A percentile compares a stretch with the other conserved stretches of the same genome.
phyloP scores from a whole-genome alignment of 2,329 filamentous ascomycete species.

The Periconia macrospinosa region DNA sequence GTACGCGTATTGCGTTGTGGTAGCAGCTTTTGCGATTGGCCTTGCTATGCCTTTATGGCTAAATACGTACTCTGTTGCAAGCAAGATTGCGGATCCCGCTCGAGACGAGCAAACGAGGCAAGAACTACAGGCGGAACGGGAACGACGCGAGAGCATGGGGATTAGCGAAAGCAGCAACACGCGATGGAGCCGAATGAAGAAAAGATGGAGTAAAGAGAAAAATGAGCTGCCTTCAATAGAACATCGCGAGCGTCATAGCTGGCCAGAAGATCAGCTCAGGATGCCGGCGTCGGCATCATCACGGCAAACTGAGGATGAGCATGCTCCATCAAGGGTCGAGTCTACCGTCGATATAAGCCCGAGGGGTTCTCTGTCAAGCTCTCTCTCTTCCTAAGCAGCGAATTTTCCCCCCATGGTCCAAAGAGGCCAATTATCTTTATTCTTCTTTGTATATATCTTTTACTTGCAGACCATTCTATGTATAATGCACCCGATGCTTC shows the following conservation, averaged over 20 bases:
- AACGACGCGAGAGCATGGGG: slow-evolving; percentile 20
- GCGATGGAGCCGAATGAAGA: slow-evolving; percentile 27
- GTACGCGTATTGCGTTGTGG: slow-evolving; percentile 57
- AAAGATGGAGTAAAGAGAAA: slow-evolving; percentile 22
- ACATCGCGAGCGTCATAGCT: slow-evolving; percentile 35
- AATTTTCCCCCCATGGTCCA: too few relatives aligned
- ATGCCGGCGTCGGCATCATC: not conserved
- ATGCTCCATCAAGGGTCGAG: not conserved
- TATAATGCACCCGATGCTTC: too few relatives aligned
- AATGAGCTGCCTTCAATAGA: slow-evolving; percentile 29
- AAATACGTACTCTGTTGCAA: slow-evolving; percentile 51
- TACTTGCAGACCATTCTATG: too few relatives aligned
- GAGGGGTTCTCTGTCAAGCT: not conserved
- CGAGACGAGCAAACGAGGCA: slow-evolving; percentile 33
- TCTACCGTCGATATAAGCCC: slow-evolving; percentile 1
- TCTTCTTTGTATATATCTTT: not conserved
- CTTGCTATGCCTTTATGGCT: slow-evolving; percentile 59
- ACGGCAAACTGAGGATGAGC: not conserved
- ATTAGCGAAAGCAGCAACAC: slow-evolving; percentile 15
- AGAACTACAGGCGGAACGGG: slow-evolving; percentile 25
- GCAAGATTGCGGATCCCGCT: slow-evolving; percentile 55
- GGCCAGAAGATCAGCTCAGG: slow-evolving; percentile 20
- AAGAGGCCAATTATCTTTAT: too few relatives aligned
- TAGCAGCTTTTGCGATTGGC: slow-evolving; percentile 56
- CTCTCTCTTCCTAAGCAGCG: not conserved